Percentiles rank a stretch among this genome's conserved stretches.
Conservation (phyloP, 169 alveolate species). For the Eimeria brunetti region DNA sequence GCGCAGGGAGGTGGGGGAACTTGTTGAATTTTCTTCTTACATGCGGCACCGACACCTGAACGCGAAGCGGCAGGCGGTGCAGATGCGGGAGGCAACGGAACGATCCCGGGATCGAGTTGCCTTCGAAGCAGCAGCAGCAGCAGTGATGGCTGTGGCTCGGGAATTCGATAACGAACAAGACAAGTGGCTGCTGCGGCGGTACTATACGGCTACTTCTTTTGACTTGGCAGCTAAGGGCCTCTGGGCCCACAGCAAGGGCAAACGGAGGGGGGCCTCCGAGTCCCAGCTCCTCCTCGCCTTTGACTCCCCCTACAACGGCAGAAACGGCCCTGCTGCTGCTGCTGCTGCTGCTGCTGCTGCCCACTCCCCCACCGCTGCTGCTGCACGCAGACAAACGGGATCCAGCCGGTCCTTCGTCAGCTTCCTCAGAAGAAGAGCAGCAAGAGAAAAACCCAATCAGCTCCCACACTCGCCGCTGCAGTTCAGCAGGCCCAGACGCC, state of each 20-base stretch:
- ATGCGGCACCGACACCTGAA: slow-evolving; percentile 65
- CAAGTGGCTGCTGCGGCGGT: slow-evolving; percentile 2
- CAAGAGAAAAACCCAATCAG: not conserved
- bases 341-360: slow-evolving; percentile 3
- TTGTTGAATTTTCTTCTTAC: slow-evolving; percentile 57
- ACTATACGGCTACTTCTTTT: slow-evolving; percentile 55
- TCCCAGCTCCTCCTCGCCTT: slow-evolving; percentile 17
- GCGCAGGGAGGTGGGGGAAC: slow-evolving; percentile 33
- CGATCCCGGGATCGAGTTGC: slow-evolving; percentile 70
- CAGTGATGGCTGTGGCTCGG: slow-evolving; percentile 41
- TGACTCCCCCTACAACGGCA: not conserved
- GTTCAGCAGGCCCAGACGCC: slow-evolving; percentile 21
- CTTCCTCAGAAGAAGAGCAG: slow-evolving; percentile 19
- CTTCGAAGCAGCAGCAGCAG: slow-evolving; percentile 64
- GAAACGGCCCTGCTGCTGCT: not conserved
- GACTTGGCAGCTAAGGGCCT: slow-evolving; percentile 34
- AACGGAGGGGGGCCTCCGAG: slow-evolving; percentile 57
- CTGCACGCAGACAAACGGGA: not conserved
- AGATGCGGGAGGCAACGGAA: slow-evolving; percentile 75
- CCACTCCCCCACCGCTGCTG: not conserved
- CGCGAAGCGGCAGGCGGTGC: slow-evolving; percentile 72
- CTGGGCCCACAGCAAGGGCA: slow-evolving; percentile 27
- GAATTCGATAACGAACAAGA: slow-evolving; percentile 31
- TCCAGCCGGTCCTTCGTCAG: slow-evolving; percentile 43
- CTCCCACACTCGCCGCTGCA: slow-evolving; percentile 31